A percentile compares a stretch with the other conserved stretches of the same genome.
phyloP scores from a whole-genome alignment of 257 asterid genomes.

The Nicotiana noctiflora region DNA sequence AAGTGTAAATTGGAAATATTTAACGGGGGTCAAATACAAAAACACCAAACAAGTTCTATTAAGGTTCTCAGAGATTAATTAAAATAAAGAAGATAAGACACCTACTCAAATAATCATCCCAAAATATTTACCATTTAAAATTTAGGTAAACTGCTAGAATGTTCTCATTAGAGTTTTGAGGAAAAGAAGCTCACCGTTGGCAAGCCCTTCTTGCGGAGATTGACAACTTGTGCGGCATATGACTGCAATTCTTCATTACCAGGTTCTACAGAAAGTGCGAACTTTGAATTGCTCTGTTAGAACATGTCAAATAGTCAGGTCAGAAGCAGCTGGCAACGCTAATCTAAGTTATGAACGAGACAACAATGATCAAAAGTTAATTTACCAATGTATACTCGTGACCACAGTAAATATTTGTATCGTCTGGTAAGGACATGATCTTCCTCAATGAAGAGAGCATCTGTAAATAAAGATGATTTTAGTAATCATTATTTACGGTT shows the following conservation, averaged over 20 bases:
- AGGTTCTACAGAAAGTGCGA: constrained; percentile 84
- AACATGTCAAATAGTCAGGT: constrained; percentile 14
- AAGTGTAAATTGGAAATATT: neutral
- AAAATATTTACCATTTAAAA: neutral
- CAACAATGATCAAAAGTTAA: constrained; percentile 2
- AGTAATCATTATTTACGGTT: neutral
- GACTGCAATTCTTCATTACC: constrained; percentile 66
- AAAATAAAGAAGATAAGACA: neutral
- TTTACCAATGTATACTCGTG: constrained; percentile 88
- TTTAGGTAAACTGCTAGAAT: neutral
- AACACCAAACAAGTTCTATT: neutral
- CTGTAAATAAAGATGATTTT: constrained; percentile 30
- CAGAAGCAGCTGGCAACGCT: neutral
- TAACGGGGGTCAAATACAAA: neutral
- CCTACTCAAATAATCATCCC: neutral
- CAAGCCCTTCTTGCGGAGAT: constrained; percentile 65
- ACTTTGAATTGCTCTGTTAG: constrained; percentile 85
- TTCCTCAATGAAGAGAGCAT: constrained; percentile 73
- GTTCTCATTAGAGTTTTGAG: neutral
- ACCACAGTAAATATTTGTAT: constrained; percentile 77
- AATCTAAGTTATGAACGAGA: neutral
- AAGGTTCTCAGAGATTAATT: neutral
- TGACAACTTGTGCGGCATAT: constrained; percentile 57
- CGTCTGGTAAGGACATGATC: constrained; percentile 72
- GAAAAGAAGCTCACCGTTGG: constrained; percentile 54